These are phyloP conservation scores for Zanthoxylum bungeanum DNA, from an alignment of 345 rosid species.

Conservation along the genomic window DNA sequence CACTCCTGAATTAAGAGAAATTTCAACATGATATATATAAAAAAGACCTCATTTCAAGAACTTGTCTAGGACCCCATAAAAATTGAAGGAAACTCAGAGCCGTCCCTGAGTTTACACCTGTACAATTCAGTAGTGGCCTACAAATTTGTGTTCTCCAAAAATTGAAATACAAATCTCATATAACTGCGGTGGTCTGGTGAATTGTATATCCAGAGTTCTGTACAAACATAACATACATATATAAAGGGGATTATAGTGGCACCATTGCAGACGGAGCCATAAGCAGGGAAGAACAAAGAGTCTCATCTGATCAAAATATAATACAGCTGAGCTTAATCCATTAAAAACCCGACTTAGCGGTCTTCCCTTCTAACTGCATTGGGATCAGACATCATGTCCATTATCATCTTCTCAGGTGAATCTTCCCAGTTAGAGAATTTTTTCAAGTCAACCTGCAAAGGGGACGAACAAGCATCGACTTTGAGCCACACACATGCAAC, in stretches of 20 bases:
- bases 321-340: neutral
- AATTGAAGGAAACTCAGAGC: too few species aligned
- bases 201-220: too few species aligned
- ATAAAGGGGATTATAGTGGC: too few species aligned
- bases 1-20: too few species aligned
- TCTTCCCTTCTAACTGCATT: constrained; percentile 59
- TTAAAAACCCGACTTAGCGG: constrained; percentile 29
- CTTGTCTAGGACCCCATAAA: too few species aligned
- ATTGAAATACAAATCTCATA: neutral
- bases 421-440: constrained; percentile 81
- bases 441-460: constrained; percentile 73
- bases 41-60: too few species aligned
- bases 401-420: constrained; percentile 95
- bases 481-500: neutral
- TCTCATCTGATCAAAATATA: neutral
- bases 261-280: too few species aligned
- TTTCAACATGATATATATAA: too few species aligned
- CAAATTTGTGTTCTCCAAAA: neutral
- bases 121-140: neutral
- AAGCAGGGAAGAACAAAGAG: neutral
- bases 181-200: neutral
- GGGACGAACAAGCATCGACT: neutral
- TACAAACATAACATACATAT: too few species aligned
- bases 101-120: too few species aligned
- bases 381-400: constrained; percentile 61